Evolutionary conservation across 1,284 basidiomycete species (phyloP), one percentile per base, ranked within the genome.

Genomic region (Coniferiporia weirii): DNA sequence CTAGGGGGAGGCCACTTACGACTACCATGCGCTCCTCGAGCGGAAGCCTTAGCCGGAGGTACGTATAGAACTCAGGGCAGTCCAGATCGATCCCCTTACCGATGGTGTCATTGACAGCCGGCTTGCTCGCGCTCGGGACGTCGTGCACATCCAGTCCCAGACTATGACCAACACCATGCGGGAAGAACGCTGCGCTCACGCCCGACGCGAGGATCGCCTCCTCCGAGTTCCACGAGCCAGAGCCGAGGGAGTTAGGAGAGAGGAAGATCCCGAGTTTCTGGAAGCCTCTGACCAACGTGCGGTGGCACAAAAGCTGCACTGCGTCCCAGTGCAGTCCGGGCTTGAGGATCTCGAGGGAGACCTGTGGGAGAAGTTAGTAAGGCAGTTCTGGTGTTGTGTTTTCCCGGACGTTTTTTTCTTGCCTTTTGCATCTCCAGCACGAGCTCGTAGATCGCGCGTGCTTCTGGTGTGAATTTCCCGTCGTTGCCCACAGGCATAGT

Each of bases 71-170:
- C 63, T 77, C 81, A 50, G 79, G 76, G 60, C 84, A 81, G 1
- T 81, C 78, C n/a, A 80, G 69, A 32, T 71, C 69, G 3, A 70
- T 53, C 50, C 74, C 68, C 69, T 76, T 68, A 54, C 68, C 71
- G 56, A 83, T 77, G 5, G 79, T 80, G 1, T 73, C 66, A 60
- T 86, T 87, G 4, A 73, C 70, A 13, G 63, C 66, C 1, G 89
- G 89, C 66, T 84, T 87, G 65, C 85, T 87, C 19, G 86, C 85
- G 49, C 79, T 82, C 0, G 90, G 88, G 0, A 88, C 88, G 67
- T 92, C 94, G 67, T 94, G 93, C 4, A 95, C 92, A 70, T 96
- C 93, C 69, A 95, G 76, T 5, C 93, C 93, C 44, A 95, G 76
- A 19, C 89, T 89, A 70, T 95, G 94, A 1, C 93, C 91, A 46